Evolutionary conservation across 2,329 filamentous ascomycete genomes (phyloP).

Genomic region (Cladosporium sp.): DNA sequence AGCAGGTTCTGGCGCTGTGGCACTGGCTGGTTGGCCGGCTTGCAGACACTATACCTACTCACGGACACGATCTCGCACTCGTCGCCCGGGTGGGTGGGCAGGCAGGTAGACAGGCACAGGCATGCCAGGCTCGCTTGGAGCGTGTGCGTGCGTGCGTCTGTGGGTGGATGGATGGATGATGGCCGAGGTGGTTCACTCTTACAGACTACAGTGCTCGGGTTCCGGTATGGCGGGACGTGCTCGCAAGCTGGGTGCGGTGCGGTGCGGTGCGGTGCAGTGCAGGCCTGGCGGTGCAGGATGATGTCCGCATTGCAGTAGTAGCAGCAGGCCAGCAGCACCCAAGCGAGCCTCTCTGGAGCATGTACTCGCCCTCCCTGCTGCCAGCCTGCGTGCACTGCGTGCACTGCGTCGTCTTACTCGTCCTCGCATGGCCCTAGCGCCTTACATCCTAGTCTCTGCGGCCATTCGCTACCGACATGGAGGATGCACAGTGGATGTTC

Average conservation of each 20-base stretch:
- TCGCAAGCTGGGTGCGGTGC: not conserved
- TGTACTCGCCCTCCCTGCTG: not conserved
- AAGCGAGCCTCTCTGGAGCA: not conserved
- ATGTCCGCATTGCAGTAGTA: not conserved
- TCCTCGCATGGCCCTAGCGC: not conserved
- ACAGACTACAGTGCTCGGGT: not conserved
- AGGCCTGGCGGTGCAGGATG: not conserved
- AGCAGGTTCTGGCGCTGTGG: not conserved
- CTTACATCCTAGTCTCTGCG: slow-evolving; percentile 2
- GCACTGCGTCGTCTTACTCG: slow-evolving; percentile 10
- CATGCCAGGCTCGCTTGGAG: not conserved
- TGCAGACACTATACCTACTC: not conserved
- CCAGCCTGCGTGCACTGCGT: not conserved
- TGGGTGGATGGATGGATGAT: not conserved
- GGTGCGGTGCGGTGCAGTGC: no score
- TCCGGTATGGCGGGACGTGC: not conserved
- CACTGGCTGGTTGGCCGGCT: not conserved
- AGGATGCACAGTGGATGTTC: not conserved
- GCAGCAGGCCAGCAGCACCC: slow-evolving; percentile 1
- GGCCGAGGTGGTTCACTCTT: not conserved
- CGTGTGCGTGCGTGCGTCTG: not conserved
- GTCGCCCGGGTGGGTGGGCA: not conserved
- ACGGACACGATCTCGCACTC: not conserved
- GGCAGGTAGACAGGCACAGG: not conserved
- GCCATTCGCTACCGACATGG: slow-evolving; percentile 18